phyloP scores from a whole-genome alignment of 1,139 yeast species.

The Magnusiomyces clavatus region DNA sequence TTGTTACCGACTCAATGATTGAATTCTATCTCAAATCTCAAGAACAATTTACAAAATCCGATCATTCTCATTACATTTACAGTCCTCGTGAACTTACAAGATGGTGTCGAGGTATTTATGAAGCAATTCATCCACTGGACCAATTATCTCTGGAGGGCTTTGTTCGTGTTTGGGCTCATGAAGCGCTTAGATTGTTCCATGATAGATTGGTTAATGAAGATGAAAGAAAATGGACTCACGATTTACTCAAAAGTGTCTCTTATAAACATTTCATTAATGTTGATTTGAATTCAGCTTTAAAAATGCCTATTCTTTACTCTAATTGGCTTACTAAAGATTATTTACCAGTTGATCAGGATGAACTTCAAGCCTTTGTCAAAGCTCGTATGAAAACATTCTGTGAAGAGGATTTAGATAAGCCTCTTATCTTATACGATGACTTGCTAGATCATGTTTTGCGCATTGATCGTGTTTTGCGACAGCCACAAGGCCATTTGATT shows the following conservation, averaged over 20 bases:
- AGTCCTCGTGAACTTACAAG: constrained; percentile 91
- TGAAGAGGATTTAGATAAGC: constrained; percentile 57
- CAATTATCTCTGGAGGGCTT: constrained; percentile 38
- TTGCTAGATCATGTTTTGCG: constrained; percentile 68
- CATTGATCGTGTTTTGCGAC: constrained; percentile 75
- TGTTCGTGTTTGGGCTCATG: constrained; percentile 72
- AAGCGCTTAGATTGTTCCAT: constrained; percentile 66
- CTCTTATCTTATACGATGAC: constrained; percentile 60
- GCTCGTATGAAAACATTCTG: constrained; percentile 65
- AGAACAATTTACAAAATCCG: constrained; percentile 32
- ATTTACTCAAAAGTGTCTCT: constrained; percentile 38
- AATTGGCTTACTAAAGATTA: constrained; percentile 68
- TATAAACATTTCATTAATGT: constrained; percentile 41
- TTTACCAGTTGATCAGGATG: constrained; percentile 45
- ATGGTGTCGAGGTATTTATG: constrained; percentile 74
- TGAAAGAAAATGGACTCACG: constrained; percentile 49
- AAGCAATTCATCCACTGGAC: constrained; percentile 41
- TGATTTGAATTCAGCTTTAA: constrained; percentile 34
- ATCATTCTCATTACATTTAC: constrained; percentile 54
- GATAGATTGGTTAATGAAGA: constrained; percentile 52
- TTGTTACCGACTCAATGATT: constrained; percentile 61
- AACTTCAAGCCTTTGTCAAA: constrained; percentile 46
- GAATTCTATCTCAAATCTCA: constrained; percentile 48
- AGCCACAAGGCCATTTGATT: constrained; percentile 86
- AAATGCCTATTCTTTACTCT: constrained; percentile 54